Base-by-base conservation (phyloP, 83 land plant species). In the Picea engelmannii region DNA sequence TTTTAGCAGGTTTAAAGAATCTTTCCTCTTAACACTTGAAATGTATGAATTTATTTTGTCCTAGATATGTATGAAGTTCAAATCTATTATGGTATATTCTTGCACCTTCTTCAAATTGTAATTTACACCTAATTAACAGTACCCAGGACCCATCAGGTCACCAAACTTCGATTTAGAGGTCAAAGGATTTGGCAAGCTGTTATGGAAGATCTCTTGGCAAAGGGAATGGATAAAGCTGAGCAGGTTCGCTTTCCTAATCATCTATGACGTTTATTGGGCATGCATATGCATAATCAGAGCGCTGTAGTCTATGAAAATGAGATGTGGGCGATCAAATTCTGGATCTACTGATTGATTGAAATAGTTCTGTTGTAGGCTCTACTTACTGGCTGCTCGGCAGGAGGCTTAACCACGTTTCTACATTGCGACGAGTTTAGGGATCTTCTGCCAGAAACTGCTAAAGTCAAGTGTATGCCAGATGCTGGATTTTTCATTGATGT, bases 221-320 rank as follows among this genome's bases (percentile, higher is more conserved):
- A 91, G 63, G 97, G 97, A 27, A 95, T 95, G 97, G 82, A 81
- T 75, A 23, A 85, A 78, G 97, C 97, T 12, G 74, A 88, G 3
- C 89, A 88, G 91, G 97, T 95, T 64, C 10, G 16, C 15, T 18
- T 64, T 27, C 31, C 38, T 59, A 35, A 21, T 77, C 23, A 23
- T 77, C 79, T 25, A 77, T 27, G 63, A 49, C 27, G 23, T 60
- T 25, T 60, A 8, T 4, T 77, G 7, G 13, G 62, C 27, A 77
- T 77, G 40, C n/a, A 16, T 20, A n/a, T 25, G 40, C 47, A 24
- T 10, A 77, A 77, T 59, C 79, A 77, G 25, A 77, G 59, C 5
- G 18, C 4, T 31, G 31, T 59, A 77, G 23, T 24, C 17, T 55
- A 25, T 52, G 27, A 24, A 6, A n/a, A 47, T 76, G 16, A 21